These are phyloP conservation scores for Neurospora sp. DNA, from an alignment of 495 filamentous ascomycete genomes.

Conservation along the genomic window DNA sequence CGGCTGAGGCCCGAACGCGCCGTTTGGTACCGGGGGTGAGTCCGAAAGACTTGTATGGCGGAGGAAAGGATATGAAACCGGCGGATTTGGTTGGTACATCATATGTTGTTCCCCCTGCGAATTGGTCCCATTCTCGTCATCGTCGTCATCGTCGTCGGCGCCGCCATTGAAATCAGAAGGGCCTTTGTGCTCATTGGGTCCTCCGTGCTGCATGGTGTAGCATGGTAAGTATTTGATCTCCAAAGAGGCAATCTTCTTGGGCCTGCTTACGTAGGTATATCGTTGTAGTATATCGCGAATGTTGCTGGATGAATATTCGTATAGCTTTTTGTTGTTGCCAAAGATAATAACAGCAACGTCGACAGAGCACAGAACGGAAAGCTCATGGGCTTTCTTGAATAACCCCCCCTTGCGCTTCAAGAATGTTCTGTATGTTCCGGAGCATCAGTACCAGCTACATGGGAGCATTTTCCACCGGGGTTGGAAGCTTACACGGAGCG, in stretches of 20 bases:
- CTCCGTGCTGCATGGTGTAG: slow-evolving; percentile 57
- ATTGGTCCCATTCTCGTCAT: slow-evolving; percentile 72
- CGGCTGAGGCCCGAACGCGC: slow-evolving; percentile 47
- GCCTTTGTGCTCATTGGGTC: slow-evolving; percentile 91
- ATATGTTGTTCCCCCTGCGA: slow-evolving; percentile 37
- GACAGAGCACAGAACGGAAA: slow-evolving; percentile 94
- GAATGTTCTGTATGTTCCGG: slow-evolving; percentile 67
- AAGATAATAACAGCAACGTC: slow-evolving; percentile 99
- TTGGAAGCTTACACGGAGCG: slow-evolving; percentile 79
- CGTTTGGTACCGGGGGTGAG: slow-evolving; percentile 83
- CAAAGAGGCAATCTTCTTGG: slow-evolving; percentile 1
- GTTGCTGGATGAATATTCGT: slow-evolving; percentile 91
- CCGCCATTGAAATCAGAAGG: slow-evolving; percentile 85
- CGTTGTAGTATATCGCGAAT: slow-evolving; percentile 80
- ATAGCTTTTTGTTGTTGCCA: slow-evolving; percentile 94
- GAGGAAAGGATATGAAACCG: slow-evolving; percentile 44
- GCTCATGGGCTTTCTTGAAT: slow-evolving; percentile 99
- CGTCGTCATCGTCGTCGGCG: slow-evolving; percentile 76
- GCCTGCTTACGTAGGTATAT: slow-evolving; percentile 73
- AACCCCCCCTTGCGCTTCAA: slow-evolving; percentile 96
- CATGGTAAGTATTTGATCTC: slow-evolving; percentile 19
- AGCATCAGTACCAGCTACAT: slow-evolving; percentile 77
- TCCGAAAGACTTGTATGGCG: slow-evolving; percentile 74
- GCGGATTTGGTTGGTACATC: neutral
- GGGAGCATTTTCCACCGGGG: slow-evolving; percentile 69